Evolutionary conservation across 2,329 filamentous ascomycete genomes (phyloP).

Genomic region (Rhinocladiella similis): DNA sequence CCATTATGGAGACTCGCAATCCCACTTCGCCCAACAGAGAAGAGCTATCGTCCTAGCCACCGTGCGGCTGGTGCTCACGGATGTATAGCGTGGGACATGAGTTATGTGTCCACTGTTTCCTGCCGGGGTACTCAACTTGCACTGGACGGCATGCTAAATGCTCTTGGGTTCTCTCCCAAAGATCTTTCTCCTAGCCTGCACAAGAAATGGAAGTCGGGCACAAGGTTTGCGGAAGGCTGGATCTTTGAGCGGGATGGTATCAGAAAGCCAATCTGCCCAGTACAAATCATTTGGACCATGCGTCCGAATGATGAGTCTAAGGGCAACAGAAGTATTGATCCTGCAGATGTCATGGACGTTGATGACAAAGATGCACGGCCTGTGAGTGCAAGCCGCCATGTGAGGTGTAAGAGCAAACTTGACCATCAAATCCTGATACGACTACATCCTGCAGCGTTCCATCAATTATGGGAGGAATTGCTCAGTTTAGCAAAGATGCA

Average conservation of each 20-base stretch:
- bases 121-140: slow-evolving; percentile 67
- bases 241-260: slow-evolving; percentile 55
- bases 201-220: slow-evolving; percentile 69
- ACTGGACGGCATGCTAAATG: slow-evolving; percentile 65
- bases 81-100: slow-evolving; percentile 87
- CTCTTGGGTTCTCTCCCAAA: slow-evolving; percentile 62
- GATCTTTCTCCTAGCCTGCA: slow-evolving; percentile 64
- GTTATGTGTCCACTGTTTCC: slow-evolving; percentile 85
- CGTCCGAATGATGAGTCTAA: slow-evolving; percentile 28
- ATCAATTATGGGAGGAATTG: slow-evolving; percentile 64
- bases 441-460: slow-evolving; percentile 75
- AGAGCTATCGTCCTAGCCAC: slow-evolving; percentile 85
- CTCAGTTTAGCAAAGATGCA: slow-evolving; percentile 60
- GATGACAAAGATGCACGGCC: slow-evolving; percentile 18
- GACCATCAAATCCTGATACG: slow-evolving; percentile 66
- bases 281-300: slow-evolving; percentile 67
- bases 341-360: slow-evolving; percentile 35
- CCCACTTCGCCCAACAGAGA: slow-evolving; percentile 81
- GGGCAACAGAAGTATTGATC: background rate
- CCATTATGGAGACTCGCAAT: slow-evolving; percentile 90
- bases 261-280: slow-evolving; percentile 66
- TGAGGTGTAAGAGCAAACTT: slow-evolving; percentile 34
- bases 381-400: background rate
- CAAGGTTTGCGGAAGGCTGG: slow-evolving; percentile 59
- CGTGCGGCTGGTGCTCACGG: slow-evolving; percentile 74